These are phyloP conservation scores for Ceratocystis cacaofunesta DNA, from an alignment of 2,329 filamentous ascomycete species.

Conservation along the genomic window DNA sequence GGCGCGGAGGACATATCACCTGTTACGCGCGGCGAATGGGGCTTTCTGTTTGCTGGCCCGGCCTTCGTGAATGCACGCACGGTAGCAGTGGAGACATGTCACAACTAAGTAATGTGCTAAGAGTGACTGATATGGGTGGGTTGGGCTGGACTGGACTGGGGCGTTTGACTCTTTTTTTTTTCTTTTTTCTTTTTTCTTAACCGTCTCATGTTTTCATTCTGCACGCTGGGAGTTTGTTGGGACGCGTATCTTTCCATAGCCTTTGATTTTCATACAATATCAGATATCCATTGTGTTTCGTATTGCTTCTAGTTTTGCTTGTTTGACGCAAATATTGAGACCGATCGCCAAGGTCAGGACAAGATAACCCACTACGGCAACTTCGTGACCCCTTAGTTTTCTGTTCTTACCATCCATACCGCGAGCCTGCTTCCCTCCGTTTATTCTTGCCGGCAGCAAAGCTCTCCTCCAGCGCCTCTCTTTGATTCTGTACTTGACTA, in stretches of 20 bases:
- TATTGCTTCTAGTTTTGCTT: not conserved
- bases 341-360: not conserved
- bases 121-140: not conserved
- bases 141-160: not conserved
- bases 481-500: slow-evolving; percentile 65
- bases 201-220: not conserved
- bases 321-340: not conserved
- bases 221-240: slow-evolving; percentile 8
- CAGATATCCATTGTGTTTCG: slow-evolving; percentile 10
- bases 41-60: slow-evolving; percentile 40
- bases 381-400: not conserved
- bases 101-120: not conserved
- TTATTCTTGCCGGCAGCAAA: slow-evolving; percentile 71
- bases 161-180: not conserved
- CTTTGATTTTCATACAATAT: slow-evolving; percentile 12
- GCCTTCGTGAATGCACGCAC: slow-evolving; percentile 28
- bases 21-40: slow-evolving; percentile 47
- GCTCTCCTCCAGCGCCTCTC: slow-evolving; percentile 79
- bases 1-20: slow-evolving; percentile 48
- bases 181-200: not conserved
- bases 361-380: not conserved
- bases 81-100: slow-evolving; percentile 37
- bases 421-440: slow-evolving; percentile 63
- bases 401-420: slow-evolving; percentile 57
- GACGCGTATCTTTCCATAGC: not conserved